Conservation (phyloP, 208 protist genomes). For the Wallacemonas collosoma region DNA sequence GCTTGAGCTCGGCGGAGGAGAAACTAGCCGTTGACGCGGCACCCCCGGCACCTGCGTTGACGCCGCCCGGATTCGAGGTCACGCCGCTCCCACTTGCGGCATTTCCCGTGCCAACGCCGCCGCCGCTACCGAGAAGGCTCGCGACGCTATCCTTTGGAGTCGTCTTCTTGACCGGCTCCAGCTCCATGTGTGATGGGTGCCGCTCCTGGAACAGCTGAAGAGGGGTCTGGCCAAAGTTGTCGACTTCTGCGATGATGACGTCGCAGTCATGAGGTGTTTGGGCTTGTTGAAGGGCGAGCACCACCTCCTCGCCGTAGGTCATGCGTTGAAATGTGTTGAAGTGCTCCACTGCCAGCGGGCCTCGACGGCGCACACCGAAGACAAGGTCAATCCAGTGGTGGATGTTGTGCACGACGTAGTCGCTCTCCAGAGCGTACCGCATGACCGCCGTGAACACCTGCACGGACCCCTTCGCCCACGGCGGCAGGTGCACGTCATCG, state of each 20-base stretch:
- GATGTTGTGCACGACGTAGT: conserved; percentile 89
- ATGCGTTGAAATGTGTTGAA: conserved; percentile 97
- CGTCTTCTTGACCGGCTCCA: conserved; percentile 43
- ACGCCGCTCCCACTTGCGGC: conserved; percentile 3
- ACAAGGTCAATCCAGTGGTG: conserved; percentile 99
- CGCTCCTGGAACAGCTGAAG: conserved; percentile 92
- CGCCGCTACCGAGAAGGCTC: neutral
- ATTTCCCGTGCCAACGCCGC: neutral
- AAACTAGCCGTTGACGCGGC: neutral
- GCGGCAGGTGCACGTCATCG: conserved; percentile 94
- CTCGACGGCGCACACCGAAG: conserved; percentile 96
- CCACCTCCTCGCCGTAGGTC: conserved; percentile 96
- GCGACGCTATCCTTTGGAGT: neutral
- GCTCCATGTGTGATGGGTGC: conserved; percentile 87
- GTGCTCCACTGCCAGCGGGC: conserved; percentile 78
- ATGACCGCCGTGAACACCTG: conserved; percentile 93
- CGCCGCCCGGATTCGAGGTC: conserved; percentile 8
- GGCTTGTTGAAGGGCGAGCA: conserved; percentile 76
- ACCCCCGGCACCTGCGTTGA: conserved; percentile 1
- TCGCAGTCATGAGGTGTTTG: conserved; percentile 76
- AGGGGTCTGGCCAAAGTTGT: conserved; percentile 98
- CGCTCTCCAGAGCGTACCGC: conserved; percentile 93
- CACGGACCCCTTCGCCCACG: conserved; percentile 93
- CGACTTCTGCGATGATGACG: conserved; percentile 94
- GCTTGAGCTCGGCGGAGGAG: conserved; percentile 2